phyloP scores from a whole-genome alignment of 1,284 basidiomycete genomes.

The Apiotrichum akiyoshidainum region DNA sequence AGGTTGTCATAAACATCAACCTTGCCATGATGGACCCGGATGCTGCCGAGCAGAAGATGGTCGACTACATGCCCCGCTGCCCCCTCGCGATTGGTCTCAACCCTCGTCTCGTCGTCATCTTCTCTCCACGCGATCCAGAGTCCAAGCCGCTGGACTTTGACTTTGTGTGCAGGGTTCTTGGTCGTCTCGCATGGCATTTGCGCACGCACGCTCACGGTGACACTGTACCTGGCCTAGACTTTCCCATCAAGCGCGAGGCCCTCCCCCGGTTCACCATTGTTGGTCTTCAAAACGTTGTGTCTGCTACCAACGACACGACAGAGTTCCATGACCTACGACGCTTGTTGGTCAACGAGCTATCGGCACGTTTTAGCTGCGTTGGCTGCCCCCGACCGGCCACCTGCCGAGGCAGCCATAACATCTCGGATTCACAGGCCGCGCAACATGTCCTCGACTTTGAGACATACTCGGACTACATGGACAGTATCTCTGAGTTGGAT shows the following conservation, averaged over 20 bases:
- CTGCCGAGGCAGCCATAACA: neutral
- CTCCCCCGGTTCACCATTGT: neutral
- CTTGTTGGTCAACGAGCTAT: neutral
- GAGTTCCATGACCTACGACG: neutral
- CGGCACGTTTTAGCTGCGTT: neutral
- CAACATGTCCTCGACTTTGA: neutral
- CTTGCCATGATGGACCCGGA: neutral
- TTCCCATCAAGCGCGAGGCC: neutral
- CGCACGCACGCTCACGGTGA: neutral
- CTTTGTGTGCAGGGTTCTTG: neutral
- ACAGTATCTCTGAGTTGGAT: neutral
- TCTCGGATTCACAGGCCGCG: neutral
- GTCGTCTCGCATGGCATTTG: neutral
- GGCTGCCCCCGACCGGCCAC: neutral
- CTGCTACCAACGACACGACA: neutral
- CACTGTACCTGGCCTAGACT: neutral
- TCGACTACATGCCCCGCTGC: neutral
- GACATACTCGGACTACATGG: neutral
- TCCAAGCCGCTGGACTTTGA: neutral
- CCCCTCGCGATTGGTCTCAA: neutral
- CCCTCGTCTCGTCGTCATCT: neutral
- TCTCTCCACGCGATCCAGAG: neutral
- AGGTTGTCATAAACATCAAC: neutral
- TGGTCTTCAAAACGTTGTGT: neutral
- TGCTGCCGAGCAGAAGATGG: neutral